Percentiles rank a stretch among this genome's conserved stretches.
Evolutionary conservation across 2,329 filamentous ascomycete genomes (phyloP).

Genomic region (Colletotrichum melonis): DNA sequence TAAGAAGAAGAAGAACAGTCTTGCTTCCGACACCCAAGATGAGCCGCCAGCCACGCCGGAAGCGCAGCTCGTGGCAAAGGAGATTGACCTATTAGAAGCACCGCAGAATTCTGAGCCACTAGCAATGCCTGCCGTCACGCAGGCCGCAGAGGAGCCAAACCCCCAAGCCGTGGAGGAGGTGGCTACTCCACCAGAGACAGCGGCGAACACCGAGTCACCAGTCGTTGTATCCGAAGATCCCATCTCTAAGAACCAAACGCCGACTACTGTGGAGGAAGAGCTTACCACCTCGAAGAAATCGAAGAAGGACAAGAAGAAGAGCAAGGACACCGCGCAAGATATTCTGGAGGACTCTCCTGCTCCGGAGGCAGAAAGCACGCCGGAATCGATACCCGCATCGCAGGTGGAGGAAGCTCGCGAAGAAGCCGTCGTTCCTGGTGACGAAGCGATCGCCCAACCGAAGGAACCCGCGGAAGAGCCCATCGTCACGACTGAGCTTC

Average conservation of each 20-base stretch:
- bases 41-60: neutral
- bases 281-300: slow-evolving; percentile 21
- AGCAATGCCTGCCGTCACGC: neutral
- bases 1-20: slow-evolving; percentile 43
- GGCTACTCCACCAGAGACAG: neutral
- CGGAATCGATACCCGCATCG: neutral
- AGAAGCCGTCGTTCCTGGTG: neutral
- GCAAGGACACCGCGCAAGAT: neutral
- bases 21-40: neutral
- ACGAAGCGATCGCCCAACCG: neutral
- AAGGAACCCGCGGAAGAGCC: neutral
- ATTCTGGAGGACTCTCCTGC: neutral
- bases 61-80: neutral
- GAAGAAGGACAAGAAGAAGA: slow-evolving; percentile 39
- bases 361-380: neutral
- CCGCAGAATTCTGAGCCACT: neutral
- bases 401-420: neutral
- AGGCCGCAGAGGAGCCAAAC: neutral
- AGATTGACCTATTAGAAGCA: neutral
- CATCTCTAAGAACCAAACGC: neutral
- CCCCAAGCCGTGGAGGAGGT: neutral
- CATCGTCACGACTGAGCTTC: neutral
- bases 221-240: neutral
- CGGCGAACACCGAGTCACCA: neutral
- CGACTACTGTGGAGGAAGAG: neutral